phyloP scores from a whole-genome alignment of 2,329 filamentous ascomycete species.

The Fusarium circinatum region DNA sequence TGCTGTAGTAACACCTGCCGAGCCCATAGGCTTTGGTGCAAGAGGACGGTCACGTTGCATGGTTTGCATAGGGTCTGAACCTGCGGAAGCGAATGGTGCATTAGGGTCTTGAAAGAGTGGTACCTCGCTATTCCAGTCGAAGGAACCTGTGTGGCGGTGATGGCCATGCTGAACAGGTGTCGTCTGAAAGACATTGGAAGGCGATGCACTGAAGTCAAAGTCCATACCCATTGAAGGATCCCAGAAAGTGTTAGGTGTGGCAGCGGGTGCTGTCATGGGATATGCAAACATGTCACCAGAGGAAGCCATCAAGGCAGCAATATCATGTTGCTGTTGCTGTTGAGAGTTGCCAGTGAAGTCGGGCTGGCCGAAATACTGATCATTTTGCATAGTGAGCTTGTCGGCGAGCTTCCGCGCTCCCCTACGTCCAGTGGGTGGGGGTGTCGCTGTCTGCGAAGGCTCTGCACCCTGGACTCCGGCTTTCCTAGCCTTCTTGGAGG shows the following conservation, averaged over 20 bases:
- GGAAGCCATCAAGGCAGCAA: conserved; percentile 58
- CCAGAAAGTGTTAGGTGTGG: conserved; percentile 66
- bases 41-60: conserved; percentile 57
- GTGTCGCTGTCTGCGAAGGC: conserved; percentile 65
- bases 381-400: conserved; percentile 68
- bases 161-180: conserved; percentile 49
- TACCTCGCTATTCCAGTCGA: conserved; percentile 67
- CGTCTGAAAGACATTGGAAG: conserved; percentile 55
- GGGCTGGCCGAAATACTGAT: conserved; percentile 62
- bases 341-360: conserved; percentile 62
- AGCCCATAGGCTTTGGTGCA: conserved; percentile 61
- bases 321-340: conserved; percentile 56
- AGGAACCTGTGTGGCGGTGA: conserved; percentile 61
- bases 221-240: conserved; percentile 70
- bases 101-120: conserved; percentile 64
- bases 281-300: conserved; percentile 68
- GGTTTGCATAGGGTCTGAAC: conserved; percentile 51
- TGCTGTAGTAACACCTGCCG: conserved; percentile 38
- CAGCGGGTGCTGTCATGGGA: conserved; percentile 67
- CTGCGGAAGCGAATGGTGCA: conserved; percentile 46
- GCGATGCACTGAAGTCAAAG: conserved; percentile 63
- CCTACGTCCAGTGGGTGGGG: conserved; percentile 68
- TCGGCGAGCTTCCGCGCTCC: conserved; percentile 65
- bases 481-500: conserved; percentile 59
- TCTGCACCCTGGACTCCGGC: conserved; percentile 53